phyloP scores from a whole-genome alignment of 495 filamentous ascomycete species.

The Penicillium samsonianum region DNA sequence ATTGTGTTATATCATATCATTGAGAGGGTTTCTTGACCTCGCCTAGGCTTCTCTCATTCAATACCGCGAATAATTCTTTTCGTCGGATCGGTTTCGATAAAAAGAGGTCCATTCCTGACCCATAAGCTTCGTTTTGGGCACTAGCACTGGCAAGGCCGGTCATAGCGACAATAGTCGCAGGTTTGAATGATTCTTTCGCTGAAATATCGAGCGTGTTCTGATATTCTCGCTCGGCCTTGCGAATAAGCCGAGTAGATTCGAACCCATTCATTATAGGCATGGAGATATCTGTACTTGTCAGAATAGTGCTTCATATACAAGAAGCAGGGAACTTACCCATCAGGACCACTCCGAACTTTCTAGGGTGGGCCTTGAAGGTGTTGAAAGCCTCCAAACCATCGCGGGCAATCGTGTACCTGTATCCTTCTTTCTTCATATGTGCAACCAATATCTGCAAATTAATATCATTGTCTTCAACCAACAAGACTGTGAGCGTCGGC shows the following conservation, averaged over 20 bases:
- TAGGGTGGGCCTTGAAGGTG: slow-evolving; percentile 33
- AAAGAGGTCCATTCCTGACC: slow-evolving; percentile 42
- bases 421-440: slow-evolving; percentile 43
- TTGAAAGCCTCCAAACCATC: slow-evolving; percentile 59
- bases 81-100: slow-evolving; percentile 34
- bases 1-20: no score
- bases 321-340: slow-evolving; percentile 42
- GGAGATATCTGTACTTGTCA: slow-evolving; percentile 65
- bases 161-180: slow-evolving; percentile 35
- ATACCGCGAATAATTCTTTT: no score
- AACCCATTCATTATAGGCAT: slow-evolving; percentile 86
- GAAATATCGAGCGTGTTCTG: slow-evolving; percentile 2
- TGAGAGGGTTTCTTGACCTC: no score
- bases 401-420: slow-evolving; percentile 35
- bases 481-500: slow-evolving; percentile 18
- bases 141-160: slow-evolving; percentile 36
- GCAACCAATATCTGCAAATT: slow-evolving; percentile 36
- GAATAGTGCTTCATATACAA: not conserved
- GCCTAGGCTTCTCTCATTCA: no score
- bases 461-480: slow-evolving; percentile 45
- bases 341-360: slow-evolving; percentile 46
- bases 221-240: slow-evolving; percentile 59
- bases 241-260: slow-evolving; percentile 70
- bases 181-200: not conserved
- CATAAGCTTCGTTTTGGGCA: slow-evolving; percentile 33